phyloP scores from a whole-genome alignment of 2,329 filamentous ascomycete genomes.

The Aspergillus arachidicola region DNA sequence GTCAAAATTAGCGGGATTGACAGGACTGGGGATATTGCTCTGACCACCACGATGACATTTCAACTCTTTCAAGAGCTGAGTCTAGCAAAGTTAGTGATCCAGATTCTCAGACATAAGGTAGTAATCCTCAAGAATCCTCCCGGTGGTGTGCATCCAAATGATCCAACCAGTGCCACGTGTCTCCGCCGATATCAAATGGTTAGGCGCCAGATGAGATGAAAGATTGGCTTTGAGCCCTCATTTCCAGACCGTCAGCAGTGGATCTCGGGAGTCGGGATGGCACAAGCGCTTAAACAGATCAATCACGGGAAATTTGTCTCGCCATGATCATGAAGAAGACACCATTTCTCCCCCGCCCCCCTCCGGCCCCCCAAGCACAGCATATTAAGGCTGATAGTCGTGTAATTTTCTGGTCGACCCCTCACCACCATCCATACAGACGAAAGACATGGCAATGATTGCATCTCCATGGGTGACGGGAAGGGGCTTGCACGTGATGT shows the following conservation, averaged over 20 bases:
- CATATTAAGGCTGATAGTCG: neutral
- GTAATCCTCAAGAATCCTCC: conserved; percentile 7
- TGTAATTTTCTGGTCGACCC: neutral
- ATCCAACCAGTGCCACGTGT: conserved; percentile 22
- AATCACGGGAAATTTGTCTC: neutral
- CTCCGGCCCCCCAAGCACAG: neutral
- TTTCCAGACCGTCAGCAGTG: conserved; percentile 13
- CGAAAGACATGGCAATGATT: neutral
- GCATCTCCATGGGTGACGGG: neutral
- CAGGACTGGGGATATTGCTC: conserved; percentile 13
- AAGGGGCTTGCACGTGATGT: conserved; percentile 15
- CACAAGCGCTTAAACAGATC: conserved; percentile 16
- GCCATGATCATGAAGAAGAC: neutral
- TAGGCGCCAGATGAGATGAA: conserved; percentile 23
- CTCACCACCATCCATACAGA: neutral
- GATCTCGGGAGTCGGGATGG: conserved; percentile 9
- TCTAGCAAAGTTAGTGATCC: neutral
- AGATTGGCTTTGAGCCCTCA: neutral
- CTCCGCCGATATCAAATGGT: conserved; percentile 9
- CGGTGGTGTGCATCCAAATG: conserved; percentile 19
- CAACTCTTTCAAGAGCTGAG: neutral
- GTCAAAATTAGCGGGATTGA: conserved; percentile 11
- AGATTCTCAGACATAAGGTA: neutral
- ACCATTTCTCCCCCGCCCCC: neutral
- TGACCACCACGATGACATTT: conserved; percentile 11